Percentiles rank a stretch among this genome's conserved stretches.
These are phyloP conservation scores for Fusarium tupiense DNA, from an alignment of 2,329 filamentous ascomycete species.

Conservation along the genomic window DNA sequence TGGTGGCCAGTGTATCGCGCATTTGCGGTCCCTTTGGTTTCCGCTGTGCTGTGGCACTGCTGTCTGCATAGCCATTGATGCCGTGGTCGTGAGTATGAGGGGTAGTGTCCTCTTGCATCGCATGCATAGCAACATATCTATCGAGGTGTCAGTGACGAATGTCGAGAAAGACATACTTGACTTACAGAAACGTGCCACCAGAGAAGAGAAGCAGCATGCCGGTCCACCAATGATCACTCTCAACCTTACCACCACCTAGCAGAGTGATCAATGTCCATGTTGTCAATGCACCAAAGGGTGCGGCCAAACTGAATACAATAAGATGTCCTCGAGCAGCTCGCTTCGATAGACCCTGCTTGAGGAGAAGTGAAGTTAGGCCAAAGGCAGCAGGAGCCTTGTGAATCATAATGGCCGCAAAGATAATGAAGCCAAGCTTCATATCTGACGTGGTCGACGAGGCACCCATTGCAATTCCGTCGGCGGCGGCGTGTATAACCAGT, in stretches of 20 bases:
- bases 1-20: slow-evolving; percentile 75
- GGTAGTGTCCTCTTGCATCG: slow-evolving; percentile 82
- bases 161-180: slow-evolving; percentile 1
- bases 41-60: slow-evolving; percentile 54
- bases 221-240: slow-evolving; percentile 84
- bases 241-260: slow-evolving; percentile 68
- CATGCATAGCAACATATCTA: slow-evolving; percentile 98
- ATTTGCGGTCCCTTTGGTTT: slow-evolving; percentile 67
- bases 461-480: slow-evolving; percentile 95
- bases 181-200: slow-evolving; percentile 93
- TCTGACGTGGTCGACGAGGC: slow-evolving; percentile 82
- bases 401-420: slow-evolving; percentile 96
- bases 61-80: slow-evolving; percentile 66
- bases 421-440: slow-evolving; percentile 83
- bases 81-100: slow-evolving; percentile 59
- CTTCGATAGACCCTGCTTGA: slow-evolving; percentile 92
- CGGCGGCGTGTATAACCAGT: slow-evolving; percentile 93
- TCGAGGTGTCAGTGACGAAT: slow-evolving; percentile 22
- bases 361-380: slow-evolving; percentile 86
- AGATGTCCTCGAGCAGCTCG: slow-evolving; percentile 85
- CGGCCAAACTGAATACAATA: slow-evolving; percentile 89
- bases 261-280: slow-evolving; percentile 85
- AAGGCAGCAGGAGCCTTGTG: slow-evolving; percentile 98
- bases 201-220: slow-evolving; percentile 95
- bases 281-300: slow-evolving; percentile 82